phyloP scores from a whole-genome alignment of 2,329 filamentous ascomycete genomes.

The Fusarium sp. region DNA sequence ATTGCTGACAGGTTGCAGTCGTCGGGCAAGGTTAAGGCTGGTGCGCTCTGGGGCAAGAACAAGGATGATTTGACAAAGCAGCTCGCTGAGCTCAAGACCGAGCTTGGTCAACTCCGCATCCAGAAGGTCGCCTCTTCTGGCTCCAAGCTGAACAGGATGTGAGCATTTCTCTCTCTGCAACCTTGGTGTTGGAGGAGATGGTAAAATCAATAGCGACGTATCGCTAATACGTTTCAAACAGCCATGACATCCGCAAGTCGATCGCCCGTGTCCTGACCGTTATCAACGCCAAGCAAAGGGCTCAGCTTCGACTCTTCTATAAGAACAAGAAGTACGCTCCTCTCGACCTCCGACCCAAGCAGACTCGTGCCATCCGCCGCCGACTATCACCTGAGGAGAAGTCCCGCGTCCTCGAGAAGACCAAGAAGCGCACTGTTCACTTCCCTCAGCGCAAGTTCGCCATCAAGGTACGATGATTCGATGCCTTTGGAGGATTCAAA shows the following conservation, averaged over 20 bases:
- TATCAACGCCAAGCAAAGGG: conserved; percentile 99
- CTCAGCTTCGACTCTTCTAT: conserved; percentile 98
- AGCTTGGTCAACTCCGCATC: conserved; percentile 95
- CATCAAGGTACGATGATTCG: conserved; percentile 78
- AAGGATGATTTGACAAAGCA: conserved; percentile 98
- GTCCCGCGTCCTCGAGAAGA: conserved; percentile 85
- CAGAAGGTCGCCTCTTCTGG: conserved; percentile 97
- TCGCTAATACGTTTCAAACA: conserved; percentile 52
- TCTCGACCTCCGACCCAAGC: conserved; percentile 97
- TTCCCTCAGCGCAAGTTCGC: conserved; percentile 99
- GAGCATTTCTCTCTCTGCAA: conserved; percentile 51
- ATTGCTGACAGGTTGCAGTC: conserved; percentile 51
- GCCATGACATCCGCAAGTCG: conserved; percentile 99
- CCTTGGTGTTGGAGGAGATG: not conserved
- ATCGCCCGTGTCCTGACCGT: conserved; percentile 98
- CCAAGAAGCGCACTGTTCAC: conserved; percentile 94
- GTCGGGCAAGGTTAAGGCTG: conserved; percentile 85
- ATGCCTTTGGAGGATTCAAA: not conserved
- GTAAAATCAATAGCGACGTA: not conserved
- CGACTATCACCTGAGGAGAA: conserved; percentile 92
- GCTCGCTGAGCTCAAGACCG: conserved; percentile 92
- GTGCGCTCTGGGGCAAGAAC: conserved; percentile 98
- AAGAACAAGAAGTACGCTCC: conserved; percentile 99
- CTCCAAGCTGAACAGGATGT: conserved; percentile 98
- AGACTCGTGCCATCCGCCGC: conserved; percentile 97